Evolutionary conservation across 2,329 filamentous ascomycete genomes (phyloP).

Genomic region (Trematosphaeria pertusa): DNA sequence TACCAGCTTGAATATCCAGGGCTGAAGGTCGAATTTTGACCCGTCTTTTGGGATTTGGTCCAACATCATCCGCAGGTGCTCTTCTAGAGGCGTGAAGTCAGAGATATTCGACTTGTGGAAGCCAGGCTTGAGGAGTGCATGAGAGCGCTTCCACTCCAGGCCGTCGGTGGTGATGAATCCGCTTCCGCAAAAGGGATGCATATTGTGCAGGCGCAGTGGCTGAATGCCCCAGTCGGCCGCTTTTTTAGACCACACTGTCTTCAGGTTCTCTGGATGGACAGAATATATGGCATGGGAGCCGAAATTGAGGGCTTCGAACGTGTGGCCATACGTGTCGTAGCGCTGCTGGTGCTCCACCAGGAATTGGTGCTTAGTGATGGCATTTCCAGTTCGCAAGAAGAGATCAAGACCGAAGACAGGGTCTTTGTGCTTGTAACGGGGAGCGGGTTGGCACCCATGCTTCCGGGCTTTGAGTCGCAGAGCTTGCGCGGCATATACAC

Average conservation of each 20-base stretch:
- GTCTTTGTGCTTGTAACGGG: conserved; percentile 17
- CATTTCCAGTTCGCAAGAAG: conserved; percentile 11
- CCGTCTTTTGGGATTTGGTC: conserved; percentile 8
- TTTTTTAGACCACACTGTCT: conserved; percentile 6
- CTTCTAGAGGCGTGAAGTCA: conserved; percentile 7
- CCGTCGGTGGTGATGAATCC: conserved; percentile 17
- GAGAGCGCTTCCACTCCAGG: conserved; percentile 6
- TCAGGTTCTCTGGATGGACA: conserved; percentile 8
- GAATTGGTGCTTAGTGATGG: conserved; percentile 13
- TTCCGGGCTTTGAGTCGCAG: conserved; percentile 9
- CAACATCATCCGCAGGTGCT: conserved; percentile 4
- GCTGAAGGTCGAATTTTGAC: conserved; percentile 8
- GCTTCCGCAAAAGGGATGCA: conserved; percentile 7
- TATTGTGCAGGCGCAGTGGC: conserved; percentile 6
- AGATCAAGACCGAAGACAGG: conserved; percentile 18
- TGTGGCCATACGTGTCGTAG: conserved; percentile 15
- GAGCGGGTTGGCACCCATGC: conserved; percentile 10
- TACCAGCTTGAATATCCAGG: conserved; percentile 10
- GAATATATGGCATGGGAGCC: conserved; percentile 11
- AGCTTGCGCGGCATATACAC: conserved; percentile 3
- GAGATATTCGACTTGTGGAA: conserved; percentile 9
- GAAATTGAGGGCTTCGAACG: conserved; percentile 11
- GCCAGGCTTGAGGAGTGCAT: conserved; percentile 6
- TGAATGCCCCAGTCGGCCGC: conserved; percentile 40
- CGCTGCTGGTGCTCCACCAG: conserved; percentile 11